phyloP scores from a whole-genome alignment of 1,284 basidiomycete genomes.

The Coriolopsis trogii region DNA sequence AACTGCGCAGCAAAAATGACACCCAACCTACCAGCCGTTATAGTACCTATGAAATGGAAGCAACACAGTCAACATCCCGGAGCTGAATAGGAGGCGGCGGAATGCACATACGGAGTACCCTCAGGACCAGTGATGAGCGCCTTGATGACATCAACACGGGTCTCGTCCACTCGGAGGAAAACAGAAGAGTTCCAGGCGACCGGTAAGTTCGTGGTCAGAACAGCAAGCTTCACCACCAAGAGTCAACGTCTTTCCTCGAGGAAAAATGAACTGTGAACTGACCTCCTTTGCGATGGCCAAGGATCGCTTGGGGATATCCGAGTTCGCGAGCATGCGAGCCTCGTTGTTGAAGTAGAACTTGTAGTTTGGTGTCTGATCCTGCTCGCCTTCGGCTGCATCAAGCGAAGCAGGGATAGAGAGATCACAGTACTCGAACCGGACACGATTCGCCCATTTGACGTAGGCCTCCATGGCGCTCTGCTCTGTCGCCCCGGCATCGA shows the following conservation, averaged over 20 bases:
- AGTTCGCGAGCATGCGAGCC: slow-evolving; percentile 75
- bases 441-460: slow-evolving; percentile 78
- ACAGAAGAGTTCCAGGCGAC: slow-evolving; percentile 90
- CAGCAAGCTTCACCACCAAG: slow-evolving; percentile 67
- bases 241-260: not conserved
- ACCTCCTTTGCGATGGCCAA: slow-evolving; percentile 93
- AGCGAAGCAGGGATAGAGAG: slow-evolving; percentile 52
- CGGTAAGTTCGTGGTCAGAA: slow-evolving; percentile 87
- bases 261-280: slow-evolving; percentile 7
- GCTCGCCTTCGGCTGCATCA: slow-evolving; percentile 40
- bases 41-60: slow-evolving; percentile 56
- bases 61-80: slow-evolving; percentile 5
- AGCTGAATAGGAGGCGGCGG: not conserved
- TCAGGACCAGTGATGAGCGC: slow-evolving; percentile 89
- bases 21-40: slow-evolving; percentile 74
- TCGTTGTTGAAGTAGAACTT: slow-evolving; percentile 82
- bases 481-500: slow-evolving; percentile 60
- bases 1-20: not conserved
- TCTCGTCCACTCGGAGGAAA: slow-evolving; percentile 85
- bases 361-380: slow-evolving; percentile 64
- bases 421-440: slow-evolving; percentile 89
- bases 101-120: slow-evolving; percentile 82
- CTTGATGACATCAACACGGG: slow-evolving; percentile 88
- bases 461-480: slow-evolving; percentile 73
- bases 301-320: slow-evolving; percentile 84